These are phyloP conservation scores for Vitis riparia DNA, from an alignment of 164 flowering plant species.

Conservation along the genomic window DNA sequence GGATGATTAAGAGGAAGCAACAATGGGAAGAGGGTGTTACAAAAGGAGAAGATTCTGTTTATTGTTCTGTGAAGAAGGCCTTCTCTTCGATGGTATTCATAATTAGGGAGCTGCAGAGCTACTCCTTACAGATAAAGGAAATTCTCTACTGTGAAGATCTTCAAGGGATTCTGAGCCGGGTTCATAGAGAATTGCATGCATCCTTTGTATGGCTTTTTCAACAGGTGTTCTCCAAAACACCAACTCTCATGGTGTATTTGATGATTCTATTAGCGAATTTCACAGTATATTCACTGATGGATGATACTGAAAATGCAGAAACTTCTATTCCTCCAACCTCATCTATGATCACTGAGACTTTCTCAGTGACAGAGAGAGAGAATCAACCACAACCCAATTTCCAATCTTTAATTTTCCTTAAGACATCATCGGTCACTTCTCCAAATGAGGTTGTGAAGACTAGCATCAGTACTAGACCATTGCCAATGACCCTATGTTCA, in stretches of 20 bases:
- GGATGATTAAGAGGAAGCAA: conserved; percentile 29
- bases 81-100: conserved; percentile 28
- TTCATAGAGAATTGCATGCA: conserved; percentile 21
- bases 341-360: not conserved
- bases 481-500: not conserved
- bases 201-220: conserved; percentile 33
- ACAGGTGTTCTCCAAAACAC: conserved; percentile 24
- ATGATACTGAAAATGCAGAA: not conserved
- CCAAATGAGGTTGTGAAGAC: not conserved
- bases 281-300: conserved; percentile 19
- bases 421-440: no score
- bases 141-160: conserved; percentile 16
- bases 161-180: conserved; percentile 1
- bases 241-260: conserved; percentile 30
- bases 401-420: no score
- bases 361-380: not conserved
- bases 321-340: not conserved
- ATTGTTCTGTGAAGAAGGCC: conserved; percentile 28
- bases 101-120: conserved; percentile 24
- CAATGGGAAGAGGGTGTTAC: conserved; percentile 16
- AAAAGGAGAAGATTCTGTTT: conserved; percentile 6
- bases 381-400: no score
- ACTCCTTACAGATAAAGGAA: conserved; percentile 17
- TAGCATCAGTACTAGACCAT: not conserved
- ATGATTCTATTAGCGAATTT: conserved; percentile 32